phyloP scores from a whole-genome alignment of 768 basidiomycete species.

The Termitomyces sp. region DNA sequence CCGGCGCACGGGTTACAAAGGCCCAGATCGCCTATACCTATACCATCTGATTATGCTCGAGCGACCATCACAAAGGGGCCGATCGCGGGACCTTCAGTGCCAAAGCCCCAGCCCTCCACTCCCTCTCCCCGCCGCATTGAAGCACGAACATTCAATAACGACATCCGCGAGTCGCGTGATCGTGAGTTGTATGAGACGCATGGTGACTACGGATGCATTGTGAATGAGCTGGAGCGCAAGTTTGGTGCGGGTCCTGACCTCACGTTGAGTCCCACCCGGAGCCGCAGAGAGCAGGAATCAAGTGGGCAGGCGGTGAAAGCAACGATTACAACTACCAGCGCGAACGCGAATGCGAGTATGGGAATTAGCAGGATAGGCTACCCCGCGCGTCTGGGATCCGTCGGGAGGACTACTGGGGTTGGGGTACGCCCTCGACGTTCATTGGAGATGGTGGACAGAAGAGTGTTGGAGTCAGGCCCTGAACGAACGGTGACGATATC shows the following conservation, averaged over 20 bases:
- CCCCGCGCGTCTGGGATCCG: constrained; percentile 16
- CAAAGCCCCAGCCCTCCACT: neutral
- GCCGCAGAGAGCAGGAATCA: constrained; percentile 10
- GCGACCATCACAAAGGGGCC: constrained; percentile 1
- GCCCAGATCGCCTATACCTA: neutral
- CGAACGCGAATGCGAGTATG: constrained; percentile 3
- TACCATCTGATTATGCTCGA: neutral
- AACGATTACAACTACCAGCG: constrained; percentile 1
- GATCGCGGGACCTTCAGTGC: neutral
- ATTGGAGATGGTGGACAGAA: constrained; percentile 36
- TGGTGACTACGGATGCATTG: constrained; percentile 29
- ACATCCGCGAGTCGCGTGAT: neutral
- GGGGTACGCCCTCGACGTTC: constrained; percentile 26
- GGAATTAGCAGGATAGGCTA: constrained; percentile 20
- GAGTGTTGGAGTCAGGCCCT: constrained; percentile 42
- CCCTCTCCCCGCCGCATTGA: neutral
- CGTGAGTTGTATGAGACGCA: constrained; percentile 20
- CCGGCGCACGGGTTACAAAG: constrained; percentile 5
- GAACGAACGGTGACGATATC: constrained; percentile 50
- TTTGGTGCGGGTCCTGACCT: constrained; percentile 19
- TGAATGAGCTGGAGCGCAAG: constrained; percentile 26
- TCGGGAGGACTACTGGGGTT: neutral
- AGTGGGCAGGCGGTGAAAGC: constrained; percentile 10
- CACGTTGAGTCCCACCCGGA: constrained; percentile 16
- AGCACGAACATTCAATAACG: neutral